A percentile compares a stretch with the other conserved stretches of the same genome.
These are phyloP conservation scores for Heliocybe sulcata DNA, from an alignment of 1,284 basidiomycete genomes.

Conservation along the genomic window DNA sequence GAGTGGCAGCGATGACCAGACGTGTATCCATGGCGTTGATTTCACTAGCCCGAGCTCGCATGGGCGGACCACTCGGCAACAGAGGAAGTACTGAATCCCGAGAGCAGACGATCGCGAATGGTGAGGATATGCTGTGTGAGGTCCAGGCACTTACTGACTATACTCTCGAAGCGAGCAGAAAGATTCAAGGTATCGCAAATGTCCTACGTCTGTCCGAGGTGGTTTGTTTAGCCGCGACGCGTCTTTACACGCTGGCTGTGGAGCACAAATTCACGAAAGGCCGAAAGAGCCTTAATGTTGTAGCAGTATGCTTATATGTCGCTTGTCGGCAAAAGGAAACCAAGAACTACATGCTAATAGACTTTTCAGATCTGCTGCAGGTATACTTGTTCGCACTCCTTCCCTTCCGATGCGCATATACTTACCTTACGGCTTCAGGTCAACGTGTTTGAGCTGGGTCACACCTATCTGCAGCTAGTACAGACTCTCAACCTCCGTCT, in stretches of 20 bases:
- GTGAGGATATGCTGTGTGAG: conserved; percentile 27
- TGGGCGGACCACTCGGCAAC: conserved; percentile 76
- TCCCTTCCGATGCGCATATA: neutral
- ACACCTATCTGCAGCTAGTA: conserved; percentile 93
- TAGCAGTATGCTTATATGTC: conserved; percentile 93
- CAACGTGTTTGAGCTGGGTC: conserved; percentile 96
- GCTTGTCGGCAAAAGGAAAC: conserved; percentile 91
- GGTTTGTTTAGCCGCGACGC: conserved; percentile 76
- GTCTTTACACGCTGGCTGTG: conserved; percentile 91
- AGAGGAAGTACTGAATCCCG: conserved; percentile 71
- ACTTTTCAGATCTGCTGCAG: conserved; percentile 91
- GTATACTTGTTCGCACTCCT: conserved; percentile 31
- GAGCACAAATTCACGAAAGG: conserved; percentile 94
- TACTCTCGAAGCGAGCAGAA: conserved; percentile 58
- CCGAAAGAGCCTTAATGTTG: conserved; percentile 86
- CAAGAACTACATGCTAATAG: conserved; percentile 94
- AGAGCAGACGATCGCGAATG: conserved; percentile 86
- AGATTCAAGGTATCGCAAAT: conserved; percentile 76
- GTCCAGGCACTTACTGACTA: neutral
- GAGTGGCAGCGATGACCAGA: conserved; percentile 25
- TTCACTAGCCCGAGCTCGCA: conserved; percentile 65
- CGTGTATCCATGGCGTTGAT: neutral
- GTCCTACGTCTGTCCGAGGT: conserved; percentile 76
- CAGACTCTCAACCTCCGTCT: conserved; percentile 85
- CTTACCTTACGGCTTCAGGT: conserved; percentile 45